phyloP scores from a whole-genome alignment of 208 protist species.

The Wallacemonas sp. region DNA sequence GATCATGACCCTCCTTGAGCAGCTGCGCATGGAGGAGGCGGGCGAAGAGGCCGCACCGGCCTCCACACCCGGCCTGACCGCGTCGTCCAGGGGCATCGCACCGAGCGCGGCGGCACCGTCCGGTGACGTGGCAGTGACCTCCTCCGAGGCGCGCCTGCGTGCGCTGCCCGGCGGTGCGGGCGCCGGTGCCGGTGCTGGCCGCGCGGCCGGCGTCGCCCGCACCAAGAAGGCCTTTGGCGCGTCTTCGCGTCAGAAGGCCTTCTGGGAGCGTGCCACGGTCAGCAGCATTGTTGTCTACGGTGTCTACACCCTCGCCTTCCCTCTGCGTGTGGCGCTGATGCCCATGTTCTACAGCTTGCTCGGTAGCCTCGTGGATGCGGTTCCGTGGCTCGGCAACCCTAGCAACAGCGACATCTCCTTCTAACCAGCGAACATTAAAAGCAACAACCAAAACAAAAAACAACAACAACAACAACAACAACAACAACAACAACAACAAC shows the following conservation, averaged over 20 bases:
- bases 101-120: constrained; percentile 14
- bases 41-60: constrained; percentile 6
- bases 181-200: constrained; percentile 8
- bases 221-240: constrained; percentile 32
- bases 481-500: constrained; percentile 27
- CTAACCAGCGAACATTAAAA: constrained; percentile 8
- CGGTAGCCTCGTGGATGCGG: constrained; percentile 50
- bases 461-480: constrained; percentile 17
- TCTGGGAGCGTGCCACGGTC: constrained; percentile 79
- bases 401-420: constrained; percentile 7
- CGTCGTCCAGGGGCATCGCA: constrained; percentile 5
- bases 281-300: constrained; percentile 55
- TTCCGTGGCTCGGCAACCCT: constrained; percentile 75
- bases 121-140: constrained; percentile 43
- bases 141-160: constrained; percentile 60
- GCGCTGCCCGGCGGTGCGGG: constrained; percentile 34
- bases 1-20: constrained; percentile 67
- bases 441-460: constrained; percentile 17
- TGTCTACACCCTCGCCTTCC: constrained; percentile 78
- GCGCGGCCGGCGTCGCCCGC: constrained; percentile 26
- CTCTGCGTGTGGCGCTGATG: constrained; percentile 72
- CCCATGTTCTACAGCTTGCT: constrained; percentile 72
- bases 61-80: neutral
- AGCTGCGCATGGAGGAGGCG: constrained; percentile 64
- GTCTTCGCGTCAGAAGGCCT: constrained; percentile 45